Percentiles rank a stretch among this genome's conserved stretches.
Evolutionary conservation across 805 yeast genomes (phyloP).

Genomic region (Diddensiella santjacobensis): DNA sequence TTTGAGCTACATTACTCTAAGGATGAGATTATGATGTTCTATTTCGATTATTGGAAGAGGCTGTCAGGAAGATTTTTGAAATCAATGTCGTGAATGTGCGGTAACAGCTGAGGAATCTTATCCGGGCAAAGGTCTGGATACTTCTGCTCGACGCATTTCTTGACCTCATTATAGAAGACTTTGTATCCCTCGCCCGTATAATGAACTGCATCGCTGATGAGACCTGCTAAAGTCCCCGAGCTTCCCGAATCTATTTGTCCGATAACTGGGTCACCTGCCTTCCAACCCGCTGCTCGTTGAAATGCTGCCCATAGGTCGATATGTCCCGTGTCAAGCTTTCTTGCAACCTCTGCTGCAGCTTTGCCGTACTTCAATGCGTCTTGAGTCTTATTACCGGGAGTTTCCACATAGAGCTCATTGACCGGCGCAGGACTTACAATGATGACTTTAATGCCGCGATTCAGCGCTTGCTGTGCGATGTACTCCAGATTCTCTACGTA

Average conservation of each 20-base stretch:
- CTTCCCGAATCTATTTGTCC: constrained; percentile 14
- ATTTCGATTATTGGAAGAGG: neutral
- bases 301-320: constrained; percentile 52
- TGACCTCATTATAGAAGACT: constrained; percentile 44
- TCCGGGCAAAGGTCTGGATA: constrained; percentile 50
- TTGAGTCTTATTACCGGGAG: constrained; percentile 45
- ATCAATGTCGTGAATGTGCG: constrained; percentile 5
- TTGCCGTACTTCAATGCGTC: constrained; percentile 48
- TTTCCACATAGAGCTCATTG: constrained; percentile 35
- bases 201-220: constrained; percentile 57
- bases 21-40: too few relatives aligned
- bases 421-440: constrained; percentile 60
- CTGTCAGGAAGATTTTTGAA: neutral
- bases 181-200: constrained; percentile 53
- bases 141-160: constrained; percentile 35
- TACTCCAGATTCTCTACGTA: constrained; percentile 46
- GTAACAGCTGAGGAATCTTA: constrained; percentile 33
- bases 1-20: too few relatives aligned
- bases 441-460: constrained; percentile 47
- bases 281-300: constrained; percentile 40
- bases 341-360: constrained; percentile 46
- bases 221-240: constrained; percentile 13
- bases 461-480: constrained; percentile 41
- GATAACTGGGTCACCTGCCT: constrained; percentile 28
- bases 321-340: constrained; percentile 48